phyloP scores from a whole-genome alignment of 225 moss, liverwort and hornwort genomes.

The Physcomitrium patens region DNA sequence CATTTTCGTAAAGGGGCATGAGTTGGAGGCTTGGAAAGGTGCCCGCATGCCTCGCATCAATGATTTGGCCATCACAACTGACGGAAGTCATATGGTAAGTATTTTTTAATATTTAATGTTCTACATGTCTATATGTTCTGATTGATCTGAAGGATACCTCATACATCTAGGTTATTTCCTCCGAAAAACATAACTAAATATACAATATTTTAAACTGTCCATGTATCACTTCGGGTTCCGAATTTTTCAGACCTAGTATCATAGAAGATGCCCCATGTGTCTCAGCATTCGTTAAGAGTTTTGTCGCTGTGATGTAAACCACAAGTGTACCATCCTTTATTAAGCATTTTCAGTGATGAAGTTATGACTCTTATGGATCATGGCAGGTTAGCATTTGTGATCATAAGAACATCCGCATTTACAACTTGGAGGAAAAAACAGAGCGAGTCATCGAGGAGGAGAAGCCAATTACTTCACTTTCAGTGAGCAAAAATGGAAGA shows the following conservation, averaged over 20 bases:
- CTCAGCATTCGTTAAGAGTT: not conserved
- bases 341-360: conserved; percentile 5
- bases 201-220: not conserved
- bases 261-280: conserved; percentile 5
- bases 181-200: not conserved
- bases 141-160: not conserved
- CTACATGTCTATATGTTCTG: not conserved
- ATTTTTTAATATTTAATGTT: conserved; percentile 10
- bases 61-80: conserved; percentile 91
- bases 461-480: conserved; percentile 92
- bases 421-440: conserved; percentile 89
- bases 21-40: conserved; percentile 96
- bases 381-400: conserved; percentile 78
- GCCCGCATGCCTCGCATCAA: conserved; percentile 90
- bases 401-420: conserved; percentile 90
- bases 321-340: conserved; percentile 4
- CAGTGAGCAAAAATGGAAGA: conserved; percentile 94
- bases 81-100: conserved; percentile 90
- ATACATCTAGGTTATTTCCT: not conserved
- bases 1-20: conserved; percentile 60
- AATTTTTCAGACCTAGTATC: not conserved
- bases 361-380: conserved; percentile 12
- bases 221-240: conserved; percentile 12
- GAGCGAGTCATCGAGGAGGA: conserved; percentile 95
- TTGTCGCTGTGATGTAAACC: not conserved